phyloP scores from a whole-genome alignment of 2,329 filamentous ascomycete genomes.

The Hypoxylon sp. region DNA sequence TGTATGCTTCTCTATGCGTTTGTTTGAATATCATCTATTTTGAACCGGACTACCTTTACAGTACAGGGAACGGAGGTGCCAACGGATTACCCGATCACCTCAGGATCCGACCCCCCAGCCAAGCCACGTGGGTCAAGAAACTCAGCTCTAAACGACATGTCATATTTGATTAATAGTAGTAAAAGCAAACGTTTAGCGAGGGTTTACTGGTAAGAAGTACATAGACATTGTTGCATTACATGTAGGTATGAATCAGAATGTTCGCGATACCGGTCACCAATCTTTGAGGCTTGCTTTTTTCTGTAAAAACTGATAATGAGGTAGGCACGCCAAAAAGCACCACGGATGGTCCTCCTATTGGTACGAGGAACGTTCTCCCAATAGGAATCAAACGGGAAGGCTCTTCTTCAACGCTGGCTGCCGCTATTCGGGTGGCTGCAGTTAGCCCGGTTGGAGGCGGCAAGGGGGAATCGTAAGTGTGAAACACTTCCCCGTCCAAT shows the following conservation, averaged over 20 bases:
- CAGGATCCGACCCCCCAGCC: not conserved
- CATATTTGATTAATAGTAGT: not conserved
- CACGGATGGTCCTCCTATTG: not conserved
- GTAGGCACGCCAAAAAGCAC: too few species aligned
- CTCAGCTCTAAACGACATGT: not conserved
- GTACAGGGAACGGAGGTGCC: not conserved
- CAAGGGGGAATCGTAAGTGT: too few species aligned
- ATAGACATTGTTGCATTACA: not conserved
- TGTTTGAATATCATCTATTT: not conserved
- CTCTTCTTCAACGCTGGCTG: slow-evolving; percentile 1
- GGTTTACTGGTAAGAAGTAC: not conserved
- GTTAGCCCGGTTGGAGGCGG: not conserved
- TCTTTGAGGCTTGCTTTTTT: not conserved
- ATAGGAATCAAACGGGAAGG: slow-evolving; percentile 4
- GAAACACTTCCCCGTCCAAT: slow-evolving; percentile 1
- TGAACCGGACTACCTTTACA: not conserved
- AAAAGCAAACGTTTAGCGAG: not conserved
- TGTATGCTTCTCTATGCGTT: not conserved
- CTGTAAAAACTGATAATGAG: not conserved
- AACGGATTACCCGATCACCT: not conserved
- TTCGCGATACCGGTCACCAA: not conserved
- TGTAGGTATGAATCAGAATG: not conserved
- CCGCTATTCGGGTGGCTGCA: slow-evolving; percentile 16
- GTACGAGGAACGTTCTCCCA: not conserved
- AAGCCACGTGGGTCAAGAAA: not conserved